Percentiles rank a stretch among this genome's conserved stretches.
phyloP scores from a whole-genome alignment of 176 grass and related monocot genomes.

The Stipa capillata region DNA sequence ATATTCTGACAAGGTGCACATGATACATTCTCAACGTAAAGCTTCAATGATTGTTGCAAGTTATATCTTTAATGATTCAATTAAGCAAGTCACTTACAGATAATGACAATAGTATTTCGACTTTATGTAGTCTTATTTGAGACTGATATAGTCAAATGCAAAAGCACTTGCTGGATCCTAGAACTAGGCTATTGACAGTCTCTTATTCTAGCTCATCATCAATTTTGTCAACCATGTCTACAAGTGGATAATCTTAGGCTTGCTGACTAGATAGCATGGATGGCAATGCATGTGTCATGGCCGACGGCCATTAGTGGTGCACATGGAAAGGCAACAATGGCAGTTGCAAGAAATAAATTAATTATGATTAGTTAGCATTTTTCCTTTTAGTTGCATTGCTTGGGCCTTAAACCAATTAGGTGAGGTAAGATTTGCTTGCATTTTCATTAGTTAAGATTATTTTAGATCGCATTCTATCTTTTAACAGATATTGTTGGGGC shows the following conservation, averaged over 20 bases:
- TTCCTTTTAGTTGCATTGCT: not conserved
- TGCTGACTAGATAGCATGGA: not conserved
- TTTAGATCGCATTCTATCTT: not conserved
- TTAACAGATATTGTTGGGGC: not conserved
- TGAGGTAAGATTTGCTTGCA: not conserved
- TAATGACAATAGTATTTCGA: not conserved
- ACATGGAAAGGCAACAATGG: not conserved
- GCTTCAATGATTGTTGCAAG: not conserved
- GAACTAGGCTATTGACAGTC: not conserved
- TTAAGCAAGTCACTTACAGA: not conserved
- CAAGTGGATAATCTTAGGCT: not conserved
- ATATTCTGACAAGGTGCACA: conserved; percentile 83
- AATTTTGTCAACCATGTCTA: not conserved
- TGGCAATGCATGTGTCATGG: not conserved
- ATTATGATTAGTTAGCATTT: not conserved
- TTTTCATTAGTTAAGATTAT: not conserved
- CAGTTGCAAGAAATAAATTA: not conserved
- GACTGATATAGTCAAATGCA: not conserved
- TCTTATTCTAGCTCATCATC: not conserved
- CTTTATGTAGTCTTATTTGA: not conserved
- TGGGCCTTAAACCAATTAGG: not conserved
- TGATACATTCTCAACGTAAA: not conserved
- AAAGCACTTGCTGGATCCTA: not conserved
- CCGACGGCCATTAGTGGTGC: not conserved
- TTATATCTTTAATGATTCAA: not conserved